Conservation (phyloP, 768 basidiomycete genomes). For the Psilocybe cubensis region DNA sequence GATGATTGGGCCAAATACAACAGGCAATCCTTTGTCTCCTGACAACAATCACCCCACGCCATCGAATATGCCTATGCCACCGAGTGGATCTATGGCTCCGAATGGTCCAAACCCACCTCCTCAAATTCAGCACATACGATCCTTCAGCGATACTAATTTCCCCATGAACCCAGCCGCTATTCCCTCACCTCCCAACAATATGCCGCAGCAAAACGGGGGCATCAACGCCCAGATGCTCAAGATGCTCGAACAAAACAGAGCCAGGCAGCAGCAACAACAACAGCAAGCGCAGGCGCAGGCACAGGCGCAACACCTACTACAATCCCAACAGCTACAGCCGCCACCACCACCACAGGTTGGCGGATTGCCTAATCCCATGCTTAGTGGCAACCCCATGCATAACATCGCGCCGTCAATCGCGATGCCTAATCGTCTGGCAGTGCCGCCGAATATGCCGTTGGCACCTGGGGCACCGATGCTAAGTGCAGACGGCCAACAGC, state of each 20-base stretch:
- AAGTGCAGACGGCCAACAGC: neutral
- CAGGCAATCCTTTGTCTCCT: neutral
- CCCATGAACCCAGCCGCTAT: constrained; percentile 1
- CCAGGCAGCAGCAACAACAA: constrained; percentile 14
- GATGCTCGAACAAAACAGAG: constrained; percentile 45
- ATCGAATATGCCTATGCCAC: constrained; percentile 6
- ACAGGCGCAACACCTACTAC: too few species aligned
- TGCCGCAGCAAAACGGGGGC: neutral
- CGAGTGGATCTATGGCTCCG: constrained; percentile 3
- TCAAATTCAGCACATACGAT: constrained; percentile 12
- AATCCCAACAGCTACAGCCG: neutral
- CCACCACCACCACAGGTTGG: neutral
- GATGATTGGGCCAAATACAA: neutral
- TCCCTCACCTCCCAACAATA: neutral
- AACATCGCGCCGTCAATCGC: neutral
- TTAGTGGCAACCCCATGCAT: neutral
- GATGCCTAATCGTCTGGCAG: neutral
- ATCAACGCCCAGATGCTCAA: constrained; percentile 51
- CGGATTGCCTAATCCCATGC: neutral
- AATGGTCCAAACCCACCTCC: neutral
- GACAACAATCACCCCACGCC: neutral
- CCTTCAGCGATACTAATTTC: constrained; percentile 12
- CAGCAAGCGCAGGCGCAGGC: neutral
- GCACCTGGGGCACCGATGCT: neutral
- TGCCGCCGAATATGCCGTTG: neutral